A percentile compares a stretch with the other conserved stretches of the same genome.
Conservation (phyloP, 2,329 filamentous ascomycete species). For the Trichophyton verrucosum region DNA sequence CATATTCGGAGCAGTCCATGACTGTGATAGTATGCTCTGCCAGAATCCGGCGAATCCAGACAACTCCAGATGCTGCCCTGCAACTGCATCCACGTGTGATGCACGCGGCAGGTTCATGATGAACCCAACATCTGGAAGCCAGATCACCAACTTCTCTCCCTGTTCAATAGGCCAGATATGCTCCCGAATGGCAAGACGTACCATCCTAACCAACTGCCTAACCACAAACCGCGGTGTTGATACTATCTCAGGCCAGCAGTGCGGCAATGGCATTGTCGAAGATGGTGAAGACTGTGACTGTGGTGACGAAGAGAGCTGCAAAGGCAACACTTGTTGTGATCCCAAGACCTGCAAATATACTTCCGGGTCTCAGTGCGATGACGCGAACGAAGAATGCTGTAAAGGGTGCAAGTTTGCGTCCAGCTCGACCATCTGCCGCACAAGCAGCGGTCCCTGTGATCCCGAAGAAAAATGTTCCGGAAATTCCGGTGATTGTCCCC, state of each 20-base stretch:
- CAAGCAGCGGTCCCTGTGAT: slow-evolving; percentile 70
- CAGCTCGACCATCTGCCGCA: slow-evolving; percentile 62
- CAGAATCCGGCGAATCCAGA: slow-evolving; percentile 46
- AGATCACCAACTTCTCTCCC: slow-evolving; percentile 68
- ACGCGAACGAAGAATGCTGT: slow-evolving; percentile 39
- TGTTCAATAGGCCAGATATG: slow-evolving; percentile 93
- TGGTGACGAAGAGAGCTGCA: slow-evolving; percentile 62
- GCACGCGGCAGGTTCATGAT: slow-evolving; percentile 77
- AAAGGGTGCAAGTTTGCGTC: slow-evolving; percentile 33
- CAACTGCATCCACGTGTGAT: slow-evolving; percentile 55
- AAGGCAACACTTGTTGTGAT: slow-evolving; percentile 69
- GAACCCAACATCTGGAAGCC: slow-evolving; percentile 73
- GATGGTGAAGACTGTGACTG: slow-evolving; percentile 92
- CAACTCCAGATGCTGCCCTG: slow-evolving; percentile 66
- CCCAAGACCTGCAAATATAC: slow-evolving; percentile 76
- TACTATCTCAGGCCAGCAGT: slow-evolving; percentile 71
- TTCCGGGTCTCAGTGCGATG: slow-evolving; percentile 58
- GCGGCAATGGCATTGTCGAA: slow-evolving; percentile 96
- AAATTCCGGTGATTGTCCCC: slow-evolving; percentile 57
- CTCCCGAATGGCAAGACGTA: slow-evolving; percentile 64
- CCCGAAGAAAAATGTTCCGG: slow-evolving; percentile 74
- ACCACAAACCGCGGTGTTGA: slow-evolving; percentile 73
- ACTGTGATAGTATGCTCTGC: slow-evolving; percentile 65
- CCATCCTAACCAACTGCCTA: slow-evolving; percentile 64
- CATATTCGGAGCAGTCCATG: slow-evolving; percentile 89